A percentile compares a stretch with the other conserved stretches of the same genome.
Conservation (phyloP, 2,329 filamentous ascomycete genomes). For the Berkeleyomyces basicola region DNA sequence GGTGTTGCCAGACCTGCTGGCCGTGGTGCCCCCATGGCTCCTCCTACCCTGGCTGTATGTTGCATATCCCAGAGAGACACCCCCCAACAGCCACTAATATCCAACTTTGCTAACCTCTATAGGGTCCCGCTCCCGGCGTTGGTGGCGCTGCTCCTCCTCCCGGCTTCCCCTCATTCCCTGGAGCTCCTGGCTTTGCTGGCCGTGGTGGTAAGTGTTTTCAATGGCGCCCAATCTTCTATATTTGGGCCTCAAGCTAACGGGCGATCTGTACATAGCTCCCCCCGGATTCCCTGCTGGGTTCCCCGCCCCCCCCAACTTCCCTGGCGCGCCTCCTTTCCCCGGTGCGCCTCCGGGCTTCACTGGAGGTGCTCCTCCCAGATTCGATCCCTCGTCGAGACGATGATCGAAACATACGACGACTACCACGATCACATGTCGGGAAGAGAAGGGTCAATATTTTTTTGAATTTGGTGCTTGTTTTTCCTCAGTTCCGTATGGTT, state of each 20-base stretch:
- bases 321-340: constrained; percentile 23
- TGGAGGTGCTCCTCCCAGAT: constrained; percentile 48
- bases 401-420: constrained; percentile 19
- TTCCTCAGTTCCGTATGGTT: constrained; percentile 6
- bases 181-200: constrained; percentile 37
- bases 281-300: constrained; percentile 35
- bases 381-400: constrained; percentile 55
- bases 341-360: constrained; percentile 37
- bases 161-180: constrained; percentile 35
- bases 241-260: not conserved
- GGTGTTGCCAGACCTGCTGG: constrained; percentile 86
- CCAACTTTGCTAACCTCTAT: not conserved
- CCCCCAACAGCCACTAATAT: not conserved
- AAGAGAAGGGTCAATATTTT: constrained; percentile 2
- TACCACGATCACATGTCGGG: not conserved
- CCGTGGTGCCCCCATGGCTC: constrained; percentile 51
- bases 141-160: constrained; percentile 54
- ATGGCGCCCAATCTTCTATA: not conserved
- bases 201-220: constrained; percentile 34
- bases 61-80: not conserved
- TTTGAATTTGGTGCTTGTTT: not conserved
- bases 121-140: constrained; percentile 74
- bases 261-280: constrained; percentile 20
- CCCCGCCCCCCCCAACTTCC: constrained; percentile 30
- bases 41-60: constrained; percentile 58